Evolutionary conservation across 2,329 filamentous ascomycete species (phyloP).

Genomic region (Lecanicillium sp.): DNA sequence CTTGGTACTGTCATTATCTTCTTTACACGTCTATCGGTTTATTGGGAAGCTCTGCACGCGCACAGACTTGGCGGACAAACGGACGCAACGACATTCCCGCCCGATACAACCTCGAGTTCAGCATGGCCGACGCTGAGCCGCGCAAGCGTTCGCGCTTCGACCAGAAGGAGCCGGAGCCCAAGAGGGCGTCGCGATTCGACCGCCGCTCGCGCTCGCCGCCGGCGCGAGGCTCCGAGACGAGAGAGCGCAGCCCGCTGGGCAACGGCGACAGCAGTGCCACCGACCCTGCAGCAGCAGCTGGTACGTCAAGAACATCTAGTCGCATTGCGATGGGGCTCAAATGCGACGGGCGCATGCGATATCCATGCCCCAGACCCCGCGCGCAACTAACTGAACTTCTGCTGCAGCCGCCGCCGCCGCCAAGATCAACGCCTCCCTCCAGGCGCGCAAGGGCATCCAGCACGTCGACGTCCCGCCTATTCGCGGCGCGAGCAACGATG

Average conservation of each 20-base stretch:
- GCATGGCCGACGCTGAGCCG: constrained; percentile 65
- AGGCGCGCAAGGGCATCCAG: constrained; percentile 83
- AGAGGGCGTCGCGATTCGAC: constrained; percentile 76
- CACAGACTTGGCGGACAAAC: no score
- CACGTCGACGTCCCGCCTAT: constrained; percentile 86
- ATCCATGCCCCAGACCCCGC: neutral
- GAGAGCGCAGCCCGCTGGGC: constrained; percentile 76
- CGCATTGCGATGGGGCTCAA: constrained; percentile 1
- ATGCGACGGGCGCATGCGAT: constrained; percentile 15
- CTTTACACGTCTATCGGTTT: no score
- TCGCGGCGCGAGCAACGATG: constrained; percentile 48
- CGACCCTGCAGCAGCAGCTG: constrained; percentile 73
- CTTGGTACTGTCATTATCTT: no score
- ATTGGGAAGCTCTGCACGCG: neutral
- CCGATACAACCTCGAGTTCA: no score
- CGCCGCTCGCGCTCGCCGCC: constrained; percentile 82
- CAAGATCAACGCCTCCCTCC: constrained; percentile 75
- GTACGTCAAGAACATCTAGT: constrained; percentile 38
- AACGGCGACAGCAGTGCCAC: constrained; percentile 43
- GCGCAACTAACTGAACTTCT: neutral
- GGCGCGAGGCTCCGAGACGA: constrained; percentile 59
- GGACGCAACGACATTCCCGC: no score
- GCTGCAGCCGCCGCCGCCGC: constrained; percentile 75
- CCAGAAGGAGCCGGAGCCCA: constrained; percentile 77
- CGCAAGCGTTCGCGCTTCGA: constrained; percentile 90